Evolutionary conservation across 768 basidiomycete species (phyloP), one percentile per base, ranked within the genome.

Genomic region (Calvatia gigantea): DNA sequence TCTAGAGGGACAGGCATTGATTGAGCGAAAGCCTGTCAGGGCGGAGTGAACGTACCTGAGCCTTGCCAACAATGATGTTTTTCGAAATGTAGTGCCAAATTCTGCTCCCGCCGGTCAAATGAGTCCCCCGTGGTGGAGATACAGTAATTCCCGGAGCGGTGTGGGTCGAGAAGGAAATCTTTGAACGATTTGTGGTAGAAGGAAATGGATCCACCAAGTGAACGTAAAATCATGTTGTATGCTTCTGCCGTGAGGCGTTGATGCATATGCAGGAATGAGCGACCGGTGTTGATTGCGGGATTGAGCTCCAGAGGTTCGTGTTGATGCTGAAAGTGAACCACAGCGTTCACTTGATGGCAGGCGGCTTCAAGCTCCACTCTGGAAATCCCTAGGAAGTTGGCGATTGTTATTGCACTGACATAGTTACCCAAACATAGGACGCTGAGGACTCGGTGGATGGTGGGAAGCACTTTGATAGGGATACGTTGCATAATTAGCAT

Each of bases 111-210:
- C 6, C 45, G 8, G 41, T 44, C 33, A 2, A 53, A 8, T 2
- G n/a, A 31, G 11, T 32, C n/a, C n/a, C n/a, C 3, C 7, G 12
- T 6, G 6, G 51, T 33, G 6, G 14, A 3, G 1, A 33, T 4
- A 2, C 28, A 43, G 23, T 25, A 25, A 2, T 9, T 25, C 3
- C 17, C 31, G 1, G 42, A 53, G 4, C 41, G 42, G 2, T 3
- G 43, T 19, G 28, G 41, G 27, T 53, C 51, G 8, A 12, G 3
- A 6, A 45, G 42, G 11, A 33, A 53, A 27, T 53, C 31, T 4
- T 19, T 23, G 27, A 53, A 53, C 1, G 51, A 52, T 32, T 52
- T 52, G n/a, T 52, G 51, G 29, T 33, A 52, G n/a, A 52, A 52
- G 1, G 31, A 31, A 23, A 53, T 33, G 1, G 42, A 35, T 15